phyloP scores from a whole-genome alignment of 306 rosid genomes.

The Trifolium repens region DNA sequence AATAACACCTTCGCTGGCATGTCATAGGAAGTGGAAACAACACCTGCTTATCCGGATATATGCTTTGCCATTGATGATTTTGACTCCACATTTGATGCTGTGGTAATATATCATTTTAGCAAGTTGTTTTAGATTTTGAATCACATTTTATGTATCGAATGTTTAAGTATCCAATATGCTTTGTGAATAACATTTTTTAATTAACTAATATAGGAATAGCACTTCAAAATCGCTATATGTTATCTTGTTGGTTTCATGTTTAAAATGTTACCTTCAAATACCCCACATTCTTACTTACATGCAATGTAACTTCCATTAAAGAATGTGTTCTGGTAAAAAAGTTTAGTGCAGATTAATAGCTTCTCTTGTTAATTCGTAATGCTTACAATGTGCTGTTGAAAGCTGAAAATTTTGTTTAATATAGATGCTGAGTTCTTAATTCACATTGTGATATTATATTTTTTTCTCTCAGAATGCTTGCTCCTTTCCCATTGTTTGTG shows the following conservation, averaged over 20 bases:
- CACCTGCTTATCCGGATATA: conserved; percentile 98
- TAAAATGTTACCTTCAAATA: conserved; percentile 33
- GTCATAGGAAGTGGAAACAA: conserved; percentile 90
- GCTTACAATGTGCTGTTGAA: conserved; percentile 23
- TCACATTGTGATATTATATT: conserved; percentile 32
- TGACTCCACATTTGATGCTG: conserved; percentile 98
- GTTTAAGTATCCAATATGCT: background rate
- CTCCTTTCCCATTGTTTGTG: conserved; percentile 30
- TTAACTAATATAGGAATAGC: conserved; percentile 20
- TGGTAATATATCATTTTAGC: conserved; percentile 65
- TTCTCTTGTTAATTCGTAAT: conserved; percentile 32
- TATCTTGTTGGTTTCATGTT: conserved; percentile 36
- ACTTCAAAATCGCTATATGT: conserved; percentile 20
- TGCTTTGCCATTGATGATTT: conserved; percentile 98
- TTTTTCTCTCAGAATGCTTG: conserved; percentile 24
- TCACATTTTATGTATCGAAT: conserved; percentile 10
- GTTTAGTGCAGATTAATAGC: conserved; percentile 14
- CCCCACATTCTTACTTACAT: background rate
- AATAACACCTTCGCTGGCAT: conserved; percentile 41
- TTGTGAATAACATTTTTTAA: conserved; percentile 31
- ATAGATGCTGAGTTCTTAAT: conserved; percentile 14
- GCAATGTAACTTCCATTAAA: conserved; percentile 15
- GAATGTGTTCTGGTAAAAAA: background rate
- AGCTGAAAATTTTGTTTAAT: conserved; percentile 23
- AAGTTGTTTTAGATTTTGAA: conserved; percentile 33